A percentile compares a stretch with the other conserved stretches of the same genome.
Evolutionary conservation across 1,139 yeast species (phyloP).

Genomic region (Yamadazyma spencermartinsiae): DNA sequence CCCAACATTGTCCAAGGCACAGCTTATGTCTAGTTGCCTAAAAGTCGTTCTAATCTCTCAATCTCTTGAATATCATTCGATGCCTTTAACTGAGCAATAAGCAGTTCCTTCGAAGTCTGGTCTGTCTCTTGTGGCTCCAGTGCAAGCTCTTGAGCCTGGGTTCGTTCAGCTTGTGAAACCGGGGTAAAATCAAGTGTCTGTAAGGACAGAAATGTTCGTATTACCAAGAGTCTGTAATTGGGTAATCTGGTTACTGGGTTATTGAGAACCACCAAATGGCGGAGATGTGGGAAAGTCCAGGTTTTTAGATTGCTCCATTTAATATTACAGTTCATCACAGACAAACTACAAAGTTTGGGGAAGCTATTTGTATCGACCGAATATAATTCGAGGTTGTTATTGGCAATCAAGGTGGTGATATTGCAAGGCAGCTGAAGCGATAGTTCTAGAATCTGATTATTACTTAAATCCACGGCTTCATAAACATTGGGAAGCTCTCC

Average conservation of each 20-base stretch:
- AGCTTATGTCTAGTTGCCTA: slow-evolving; percentile 24
- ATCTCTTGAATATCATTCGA: slow-evolving; percentile 77
- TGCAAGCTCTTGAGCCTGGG: slow-evolving; percentile 38
- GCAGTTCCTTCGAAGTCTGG: slow-evolving; percentile 19
- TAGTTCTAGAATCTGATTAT: slow-evolving; percentile 59
- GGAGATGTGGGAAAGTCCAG: slow-evolving; percentile 34
- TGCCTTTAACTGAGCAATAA: slow-evolving; percentile 53
- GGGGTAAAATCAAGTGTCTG: slow-evolving; percentile 66
- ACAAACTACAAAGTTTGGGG: slow-evolving; percentile 50
- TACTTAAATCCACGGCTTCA: slow-evolving; percentile 64
- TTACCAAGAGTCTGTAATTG: slow-evolving; percentile 58
- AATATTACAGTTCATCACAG: slow-evolving; percentile 52
- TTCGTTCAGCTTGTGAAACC: slow-evolving; percentile 57
- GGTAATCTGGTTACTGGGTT: slow-evolving; percentile 60
- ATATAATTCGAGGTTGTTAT: slow-evolving; percentile 52
- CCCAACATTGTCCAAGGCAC: too few species aligned
- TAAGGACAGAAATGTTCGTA: slow-evolving; percentile 65
- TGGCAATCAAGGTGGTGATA: slow-evolving; percentile 49
- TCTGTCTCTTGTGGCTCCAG: neutral
- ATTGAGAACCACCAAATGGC: slow-evolving; percentile 53
- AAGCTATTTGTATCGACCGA: slow-evolving; percentile 26
- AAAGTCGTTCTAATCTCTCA: slow-evolving; percentile 61
- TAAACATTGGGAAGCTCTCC: slow-evolving; percentile 37
- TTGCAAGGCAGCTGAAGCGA: slow-evolving; percentile 40
- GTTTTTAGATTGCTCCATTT: slow-evolving; percentile 40